Evolutionary conservation across 345 rosid genomes (phyloP).

Genomic region (Zanthoxylum bungeanum): DNA sequence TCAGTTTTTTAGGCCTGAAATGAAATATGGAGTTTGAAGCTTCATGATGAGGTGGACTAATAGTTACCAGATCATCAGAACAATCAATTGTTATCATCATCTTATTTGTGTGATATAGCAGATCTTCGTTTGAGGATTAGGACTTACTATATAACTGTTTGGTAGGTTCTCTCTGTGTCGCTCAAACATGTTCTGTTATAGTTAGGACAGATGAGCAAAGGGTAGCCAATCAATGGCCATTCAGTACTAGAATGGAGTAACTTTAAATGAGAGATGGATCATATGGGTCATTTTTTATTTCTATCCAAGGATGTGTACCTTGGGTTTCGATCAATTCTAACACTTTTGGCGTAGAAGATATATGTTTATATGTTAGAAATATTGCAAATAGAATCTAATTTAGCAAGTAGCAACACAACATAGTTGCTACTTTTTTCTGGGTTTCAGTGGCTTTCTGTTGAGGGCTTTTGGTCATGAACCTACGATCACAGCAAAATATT

Average conservation of each 20-base stretch:
- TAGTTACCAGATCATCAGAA: not conserved
- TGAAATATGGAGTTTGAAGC: not conserved
- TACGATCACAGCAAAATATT: not conserved
- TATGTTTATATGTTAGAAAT: too few relatives aligned
- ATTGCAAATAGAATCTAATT: not conserved
- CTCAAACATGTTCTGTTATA: not conserved
- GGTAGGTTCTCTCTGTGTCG: not conserved
- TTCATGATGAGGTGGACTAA: not conserved
- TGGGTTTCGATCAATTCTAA: not conserved
- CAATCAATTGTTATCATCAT: not conserved
- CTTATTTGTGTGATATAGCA: not conserved
- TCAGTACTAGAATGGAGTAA: not conserved
- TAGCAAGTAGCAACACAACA: not conserved
- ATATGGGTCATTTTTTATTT: not conserved
- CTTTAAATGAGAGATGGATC: not conserved
- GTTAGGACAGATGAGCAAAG: not conserved
- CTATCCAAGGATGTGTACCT: not conserved
- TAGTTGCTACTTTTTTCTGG: not conserved
- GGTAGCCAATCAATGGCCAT: too few relatives aligned
- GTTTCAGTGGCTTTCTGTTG: not conserved
- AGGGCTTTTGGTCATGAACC: not conserved
- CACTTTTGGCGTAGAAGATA: not conserved
- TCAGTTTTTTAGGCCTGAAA: not conserved
- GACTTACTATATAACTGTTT: not conserved
- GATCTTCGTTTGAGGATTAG: not conserved